phyloP scores from a whole-genome alignment of 306 rosid genomes.

The Abrus pulchellus region DNA sequence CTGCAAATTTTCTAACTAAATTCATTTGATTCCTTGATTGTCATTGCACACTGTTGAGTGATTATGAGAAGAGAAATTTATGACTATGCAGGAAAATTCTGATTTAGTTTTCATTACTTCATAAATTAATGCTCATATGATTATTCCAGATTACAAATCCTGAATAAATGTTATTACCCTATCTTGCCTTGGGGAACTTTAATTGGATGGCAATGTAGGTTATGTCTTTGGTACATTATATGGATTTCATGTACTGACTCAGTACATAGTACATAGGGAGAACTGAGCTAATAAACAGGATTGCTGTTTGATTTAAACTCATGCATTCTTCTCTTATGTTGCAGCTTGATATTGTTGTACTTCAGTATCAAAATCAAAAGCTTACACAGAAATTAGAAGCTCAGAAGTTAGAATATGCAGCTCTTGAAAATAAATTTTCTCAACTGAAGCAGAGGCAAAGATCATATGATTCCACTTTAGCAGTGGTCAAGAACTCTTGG shows the following conservation, averaged over 20 bases:
- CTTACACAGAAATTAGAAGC: constrained; percentile 88
- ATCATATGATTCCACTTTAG: constrained; percentile 68
- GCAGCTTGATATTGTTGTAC: constrained; percentile 87
- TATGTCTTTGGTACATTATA: constrained; percentile 14
- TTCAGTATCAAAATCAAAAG: constrained; percentile 93
- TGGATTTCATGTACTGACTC: constrained; percentile 40
- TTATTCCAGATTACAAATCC: constrained; percentile 17
- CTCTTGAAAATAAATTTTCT: constrained; percentile 69
- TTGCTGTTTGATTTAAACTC: constrained; percentile 39
- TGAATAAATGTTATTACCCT: constrained; percentile 5
- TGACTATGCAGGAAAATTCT: constrained; percentile 7
- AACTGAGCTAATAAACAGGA: constrained; percentile 17
- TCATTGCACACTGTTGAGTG: constrained; percentile 23
- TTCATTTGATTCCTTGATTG: constrained; percentile 36
- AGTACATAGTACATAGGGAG: neutral
- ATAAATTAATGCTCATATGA: neutral
- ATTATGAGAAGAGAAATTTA: constrained; percentile 28
- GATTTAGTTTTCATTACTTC: constrained; percentile 14
- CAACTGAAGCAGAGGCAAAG: constrained; percentile 74
- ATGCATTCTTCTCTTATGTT: constrained; percentile 47
- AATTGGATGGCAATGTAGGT: neutral
- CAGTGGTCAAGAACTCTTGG: constrained; percentile 79
- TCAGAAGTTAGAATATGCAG: constrained; percentile 78
- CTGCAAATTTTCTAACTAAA: constrained; percentile 17
- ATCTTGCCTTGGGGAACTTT: neutral